A percentile compares a stretch with the other conserved stretches of the same genome.
These are phyloP conservation scores for Penicillium alfredii DNA, from an alignment of 495 filamentous ascomycete species.

Conservation along the genomic window DNA sequence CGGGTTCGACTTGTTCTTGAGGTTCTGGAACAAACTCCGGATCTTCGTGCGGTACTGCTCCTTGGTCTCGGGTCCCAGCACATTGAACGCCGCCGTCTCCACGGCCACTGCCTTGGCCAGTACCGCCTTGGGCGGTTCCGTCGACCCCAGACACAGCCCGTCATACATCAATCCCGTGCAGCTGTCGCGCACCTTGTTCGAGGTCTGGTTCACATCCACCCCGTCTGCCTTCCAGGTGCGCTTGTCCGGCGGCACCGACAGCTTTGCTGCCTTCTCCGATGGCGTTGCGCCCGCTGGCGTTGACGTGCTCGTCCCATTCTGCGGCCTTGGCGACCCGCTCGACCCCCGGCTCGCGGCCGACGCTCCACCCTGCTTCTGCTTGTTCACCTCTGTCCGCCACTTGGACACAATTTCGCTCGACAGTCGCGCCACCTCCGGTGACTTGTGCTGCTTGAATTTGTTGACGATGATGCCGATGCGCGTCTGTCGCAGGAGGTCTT, in stretches of 20 bases:
- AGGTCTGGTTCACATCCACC: slow-evolving; percentile 63
- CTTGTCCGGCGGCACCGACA: slow-evolving; percentile 68
- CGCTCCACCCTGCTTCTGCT: slow-evolving; percentile 54
- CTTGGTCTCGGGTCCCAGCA: slow-evolving; percentile 59
- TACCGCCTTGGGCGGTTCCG: slow-evolving; percentile 47
- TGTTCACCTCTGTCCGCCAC: slow-evolving; percentile 79
- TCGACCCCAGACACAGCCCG: slow-evolving; percentile 41
- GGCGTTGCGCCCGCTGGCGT: slow-evolving; percentile 37
- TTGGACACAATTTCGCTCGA: slow-evolving; percentile 77
- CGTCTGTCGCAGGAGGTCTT: slow-evolving; percentile 79
- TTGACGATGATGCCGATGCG: slow-evolving; percentile 86
- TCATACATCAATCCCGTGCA: slow-evolving; percentile 92
- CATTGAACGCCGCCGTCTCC: slow-evolving; percentile 64
- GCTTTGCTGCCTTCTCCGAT: slow-evolving; percentile 46
- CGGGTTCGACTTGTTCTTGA: slow-evolving; percentile 85
- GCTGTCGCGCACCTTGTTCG: slow-evolving; percentile 65
- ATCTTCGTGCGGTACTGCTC: slow-evolving; percentile 76
- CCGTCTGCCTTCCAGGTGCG: slow-evolving; percentile 75
- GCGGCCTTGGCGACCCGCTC: slow-evolving; percentile 36
- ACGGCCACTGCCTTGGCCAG: slow-evolving; percentile 63
- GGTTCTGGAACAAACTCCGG: slow-evolving; percentile 83
- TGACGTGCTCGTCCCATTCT: slow-evolving; percentile 35
- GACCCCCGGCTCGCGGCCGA: slow-evolving; percentile 38
- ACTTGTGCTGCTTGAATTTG: slow-evolving; percentile 66
- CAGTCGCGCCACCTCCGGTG: slow-evolving; percentile 67